Evolutionary conservation across 1,139 yeast genomes (phyloP), one percentile per base, ranked within the genome.

Genomic region (Taphrina populina): DNA sequence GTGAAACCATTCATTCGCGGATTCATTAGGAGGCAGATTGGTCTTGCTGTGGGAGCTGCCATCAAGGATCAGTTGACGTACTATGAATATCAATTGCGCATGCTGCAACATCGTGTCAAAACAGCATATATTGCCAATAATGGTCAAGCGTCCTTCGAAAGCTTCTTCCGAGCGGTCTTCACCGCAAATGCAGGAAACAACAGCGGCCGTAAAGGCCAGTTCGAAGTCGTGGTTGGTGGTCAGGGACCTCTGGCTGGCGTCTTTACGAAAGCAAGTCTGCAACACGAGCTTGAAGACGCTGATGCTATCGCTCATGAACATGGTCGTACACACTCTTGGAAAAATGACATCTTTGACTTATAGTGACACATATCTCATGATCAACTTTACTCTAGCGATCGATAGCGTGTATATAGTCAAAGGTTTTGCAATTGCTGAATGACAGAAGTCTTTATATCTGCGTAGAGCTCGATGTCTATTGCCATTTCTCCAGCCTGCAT

Each of bases 101-200:
- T 44, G 46, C 41, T 53, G 21, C 47, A 36, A 34, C 49, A 53
- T 34, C 57, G 57, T n/a, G 26, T 53, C 39, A 53, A 45, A 39
- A 41, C 52, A 3, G 57, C 57, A 20, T 26, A 34, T 17, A 41
- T 53, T 26, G 57, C 57, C 19, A 53, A 53, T 29, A 53, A 53
- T 37, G 57, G 57, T 13, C 57, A 53, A 19, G 57, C 57, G 20
- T 35, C 46, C 35, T 41, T 34, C 29, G 57, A 47, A 19, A 41
- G 49, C 19, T 45, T 39, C 43, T 37, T 53, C 34, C 27, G 52
- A 13, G 57, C 57, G 6, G 19, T 53, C 39, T 49, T 49, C 47
- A 49, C 54, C 10, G 44, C 54, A 5, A 41, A 41, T 30, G 44
- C 44, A 10, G 44, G 44, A 8, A 40, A 40, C 26, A 49, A 49